Evolutionary conservation across 192 early-diverging fungal species (phyloP), one percentile per base, ranked within the genome.

Genomic region (Coemansia pectinata): DNA sequence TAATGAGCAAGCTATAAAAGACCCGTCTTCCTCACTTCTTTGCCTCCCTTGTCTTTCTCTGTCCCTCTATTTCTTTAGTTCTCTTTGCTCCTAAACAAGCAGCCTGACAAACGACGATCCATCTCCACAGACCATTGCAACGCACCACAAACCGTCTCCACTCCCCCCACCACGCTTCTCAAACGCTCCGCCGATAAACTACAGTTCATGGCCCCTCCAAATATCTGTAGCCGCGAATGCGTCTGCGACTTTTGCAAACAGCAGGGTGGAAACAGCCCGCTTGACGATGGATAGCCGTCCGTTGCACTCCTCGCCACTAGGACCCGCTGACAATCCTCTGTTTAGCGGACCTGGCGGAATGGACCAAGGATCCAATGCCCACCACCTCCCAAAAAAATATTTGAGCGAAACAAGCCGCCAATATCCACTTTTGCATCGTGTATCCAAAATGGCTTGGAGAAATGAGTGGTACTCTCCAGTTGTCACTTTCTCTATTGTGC

Each of bases 161-260:
- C 47, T 21, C 19, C 9, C 9, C 38, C 44, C 44, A 17, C 23
- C 27, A 29, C 29, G 17, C 15, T 34, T n/a, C 55, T n/a, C 29
- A 15, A 33, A 14, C 27, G 9, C 27, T 15, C 52, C 5, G 25
- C 10, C 10, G 4, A 29, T 4, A 10, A 27, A 17, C 47, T 23
- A 23, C 15, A 31, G 8, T 31, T 5, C 33, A 67, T 53, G 67
- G 41, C 33, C n/a, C 12, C 33, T 19, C 33, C 67, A 2, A 44
- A 14, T 44, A 42, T 25, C 23, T 70, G 68, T 19, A 25, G 19
- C 11, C 68, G 68, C 23, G 60, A 70, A 52, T 70, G 68, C 25
- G 52, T 61, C 41, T 70, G 68, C 42, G 44, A 59, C 4, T 70
- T 59, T 42, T 70, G 68, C 61, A 62, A 63, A 36, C 67, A 58